These are phyloP conservation scores for Coniochaeta pulveracea DNA, from an alignment of 2,329 filamentous ascomycete genomes.

Conservation along the genomic window DNA sequence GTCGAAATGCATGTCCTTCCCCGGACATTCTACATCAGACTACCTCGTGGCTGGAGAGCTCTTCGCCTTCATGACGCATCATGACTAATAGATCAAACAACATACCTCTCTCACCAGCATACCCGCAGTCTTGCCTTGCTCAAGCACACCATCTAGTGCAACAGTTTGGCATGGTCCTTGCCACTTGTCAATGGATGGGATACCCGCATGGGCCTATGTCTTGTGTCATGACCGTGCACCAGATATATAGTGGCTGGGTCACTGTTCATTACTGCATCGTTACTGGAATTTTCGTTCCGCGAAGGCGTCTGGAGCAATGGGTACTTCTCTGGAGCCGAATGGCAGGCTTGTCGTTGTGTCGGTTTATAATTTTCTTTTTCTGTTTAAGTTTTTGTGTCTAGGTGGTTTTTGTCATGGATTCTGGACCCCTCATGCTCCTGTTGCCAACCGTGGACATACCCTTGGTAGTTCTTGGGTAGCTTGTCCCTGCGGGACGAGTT, in stretches of 20 bases:
- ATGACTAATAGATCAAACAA: conserved; percentile 6
- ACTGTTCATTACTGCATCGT: conserved; percentile 4
- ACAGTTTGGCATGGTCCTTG: conserved; percentile 2
- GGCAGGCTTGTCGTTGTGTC: no score
- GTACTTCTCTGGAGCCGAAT: no score
- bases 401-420: conserved; percentile 3
- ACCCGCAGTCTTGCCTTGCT: background rate
- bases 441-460: background rate
- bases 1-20: background rate
- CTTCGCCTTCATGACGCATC: conserved; percentile 3
- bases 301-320: conserved; percentile 3
- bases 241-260: background rate
- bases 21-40: background rate
- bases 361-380: background rate
- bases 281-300: conserved; percentile 2
- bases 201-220: conserved; percentile 1
- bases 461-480: conserved; percentile 1
- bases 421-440: background rate
- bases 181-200: conserved; percentile 1
- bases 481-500: conserved; percentile 4
- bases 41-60: conserved; percentile 1
- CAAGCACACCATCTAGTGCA: background rate
- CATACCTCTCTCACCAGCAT: conserved; percentile 3
- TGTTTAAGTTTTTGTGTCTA: conserved; percentile 1
- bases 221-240: background rate